phyloP scores from a whole-genome alignment of 164 flowering plant genomes.

The Saururus chinensis region DNA sequence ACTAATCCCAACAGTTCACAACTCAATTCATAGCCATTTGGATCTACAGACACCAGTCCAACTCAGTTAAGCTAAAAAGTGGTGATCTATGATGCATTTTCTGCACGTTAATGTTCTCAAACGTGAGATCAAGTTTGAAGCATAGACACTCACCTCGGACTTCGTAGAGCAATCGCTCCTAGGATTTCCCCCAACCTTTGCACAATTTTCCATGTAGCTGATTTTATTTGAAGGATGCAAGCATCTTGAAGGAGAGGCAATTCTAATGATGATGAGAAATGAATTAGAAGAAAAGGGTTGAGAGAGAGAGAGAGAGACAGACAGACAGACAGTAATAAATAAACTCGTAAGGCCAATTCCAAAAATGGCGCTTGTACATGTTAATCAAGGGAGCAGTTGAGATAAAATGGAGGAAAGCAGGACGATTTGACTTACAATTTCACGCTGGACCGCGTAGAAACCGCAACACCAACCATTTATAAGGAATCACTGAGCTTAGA shows the following conservation, averaged over 20 bases:
- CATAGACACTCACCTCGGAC: slow-evolving; percentile 12
- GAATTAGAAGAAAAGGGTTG: background rate
- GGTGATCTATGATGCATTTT: background rate
- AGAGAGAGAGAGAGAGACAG: no score
- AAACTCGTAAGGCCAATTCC: background rate
- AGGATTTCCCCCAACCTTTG: background rate
- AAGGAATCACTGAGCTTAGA: background rate
- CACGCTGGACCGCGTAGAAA: background rate
- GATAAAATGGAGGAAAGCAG: no score
- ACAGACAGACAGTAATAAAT: background rate
- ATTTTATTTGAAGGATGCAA: slow-evolving; percentile 4
- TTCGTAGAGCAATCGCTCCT: slow-evolving; percentile 4
- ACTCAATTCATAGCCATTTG: background rate
- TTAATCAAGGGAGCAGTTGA: no score
- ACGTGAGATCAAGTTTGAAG: background rate
- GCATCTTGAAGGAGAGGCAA: slow-evolving; percentile 6
- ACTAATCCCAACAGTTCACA: background rate
- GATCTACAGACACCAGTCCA: background rate
- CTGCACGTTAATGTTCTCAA: background rate
- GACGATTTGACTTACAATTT: background rate
- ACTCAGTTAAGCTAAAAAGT: background rate
- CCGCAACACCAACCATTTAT: background rate
- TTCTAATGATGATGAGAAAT: slow-evolving; percentile 3
- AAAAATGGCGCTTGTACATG: background rate
- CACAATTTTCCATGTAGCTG: slow-evolving; percentile 1